Evolutionary conservation across 176 grass and related monocot species (phyloP).

Genomic region (Oryza punctata): DNA sequence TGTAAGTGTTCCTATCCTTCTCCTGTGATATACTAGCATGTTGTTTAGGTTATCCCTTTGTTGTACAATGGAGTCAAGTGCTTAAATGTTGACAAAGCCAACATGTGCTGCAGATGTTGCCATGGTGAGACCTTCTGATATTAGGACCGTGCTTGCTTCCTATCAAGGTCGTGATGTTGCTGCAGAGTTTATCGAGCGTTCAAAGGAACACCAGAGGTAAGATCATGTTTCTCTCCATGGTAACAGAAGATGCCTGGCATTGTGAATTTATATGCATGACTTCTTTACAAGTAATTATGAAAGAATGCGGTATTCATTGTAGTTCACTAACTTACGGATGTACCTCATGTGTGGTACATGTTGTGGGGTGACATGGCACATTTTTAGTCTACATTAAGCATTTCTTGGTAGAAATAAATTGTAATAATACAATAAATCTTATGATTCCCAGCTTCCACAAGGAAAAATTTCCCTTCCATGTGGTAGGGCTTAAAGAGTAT

Average conservation of each 20-base stretch:
- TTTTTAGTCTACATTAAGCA: background rate
- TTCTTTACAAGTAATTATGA: background rate
- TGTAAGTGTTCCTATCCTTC: conserved; percentile 55
- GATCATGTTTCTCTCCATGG: conserved; percentile 15
- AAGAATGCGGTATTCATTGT: conserved; percentile 9
- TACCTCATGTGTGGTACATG: background rate
- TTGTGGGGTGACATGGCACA: background rate
- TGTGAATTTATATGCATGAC: conserved; percentile 8
- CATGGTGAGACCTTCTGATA: conserved; percentile 61
- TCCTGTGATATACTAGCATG: conserved; percentile 12
- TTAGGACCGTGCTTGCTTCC: conserved; percentile 71
- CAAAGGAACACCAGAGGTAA: conserved; percentile 82
- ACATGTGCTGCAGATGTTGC: conserved; percentile 66
- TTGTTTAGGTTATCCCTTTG: conserved; percentile 20
- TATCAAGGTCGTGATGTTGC: conserved; percentile 86
- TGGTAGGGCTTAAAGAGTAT: background rate
- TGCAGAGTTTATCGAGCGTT: conserved; percentile 71
- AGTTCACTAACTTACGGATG: background rate
- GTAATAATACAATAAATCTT: background rate
- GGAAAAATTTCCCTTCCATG: background rate
- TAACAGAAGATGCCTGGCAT: background rate
- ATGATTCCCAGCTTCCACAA: background rate
- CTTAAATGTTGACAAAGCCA: conserved; percentile 15
- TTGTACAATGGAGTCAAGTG: conserved; percentile 1
- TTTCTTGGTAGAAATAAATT: background rate